Conservation (phyloP, 1,284 basidiomycete species). For the Bjerkandera adusta region DNA sequence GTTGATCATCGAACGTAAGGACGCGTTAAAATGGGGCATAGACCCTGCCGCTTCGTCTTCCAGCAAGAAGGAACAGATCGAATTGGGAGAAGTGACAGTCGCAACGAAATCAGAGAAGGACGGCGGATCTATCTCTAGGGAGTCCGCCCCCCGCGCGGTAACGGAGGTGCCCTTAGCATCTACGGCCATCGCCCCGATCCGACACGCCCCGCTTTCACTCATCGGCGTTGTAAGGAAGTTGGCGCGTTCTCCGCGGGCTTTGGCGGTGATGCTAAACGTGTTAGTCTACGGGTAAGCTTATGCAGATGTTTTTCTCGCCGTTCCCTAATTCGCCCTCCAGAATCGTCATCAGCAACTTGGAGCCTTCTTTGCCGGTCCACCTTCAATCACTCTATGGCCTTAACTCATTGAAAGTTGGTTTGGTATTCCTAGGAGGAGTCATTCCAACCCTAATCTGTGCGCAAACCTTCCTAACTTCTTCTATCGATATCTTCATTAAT, state of each 20-base stretch:
- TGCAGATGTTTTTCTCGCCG: background rate
- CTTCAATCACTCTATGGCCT: conserved; percentile 61
- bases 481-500: background rate
- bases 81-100: background rate
- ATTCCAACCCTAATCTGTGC: conserved; percentile 65
- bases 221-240: conserved; percentile 40
- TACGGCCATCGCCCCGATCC: too few relatives aligned
- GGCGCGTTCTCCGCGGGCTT: conserved; percentile 51
- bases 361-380: conserved; percentile 68
- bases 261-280: conserved; percentile 48
- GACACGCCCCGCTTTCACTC: conserved; percentile 14
- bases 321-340: conserved; percentile 31
- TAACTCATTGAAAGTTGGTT: conserved; percentile 58
- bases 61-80: background rate
- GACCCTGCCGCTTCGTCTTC: conserved; percentile 38
- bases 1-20: conserved; percentile 61
- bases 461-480: conserved; percentile 18
- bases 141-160: too few relatives aligned
- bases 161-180: too few relatives aligned
- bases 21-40: conserved; percentile 51
- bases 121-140: too few relatives aligned
- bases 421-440: conserved; percentile 71
- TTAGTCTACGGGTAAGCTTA: conserved; percentile 58
- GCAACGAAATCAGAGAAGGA: background rate
- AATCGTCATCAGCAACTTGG: conserved; percentile 50